Percentiles rank a stretch among this genome's conserved stretches.
These are phyloP conservation scores for Boletus rubescentipes DNA, from an alignment of 768 basidiomycete genomes.

Conservation along the genomic window DNA sequence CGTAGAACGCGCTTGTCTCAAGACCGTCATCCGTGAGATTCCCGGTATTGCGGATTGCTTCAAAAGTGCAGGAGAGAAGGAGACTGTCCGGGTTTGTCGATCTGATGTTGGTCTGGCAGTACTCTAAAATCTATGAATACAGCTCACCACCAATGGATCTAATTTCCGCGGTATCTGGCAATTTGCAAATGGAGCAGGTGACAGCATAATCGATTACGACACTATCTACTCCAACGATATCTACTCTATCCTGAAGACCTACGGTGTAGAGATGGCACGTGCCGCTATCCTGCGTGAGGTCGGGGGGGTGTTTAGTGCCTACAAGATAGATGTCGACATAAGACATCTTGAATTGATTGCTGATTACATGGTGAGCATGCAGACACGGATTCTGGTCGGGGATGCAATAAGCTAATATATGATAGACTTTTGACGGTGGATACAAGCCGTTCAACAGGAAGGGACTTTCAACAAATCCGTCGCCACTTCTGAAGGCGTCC, in stretches of 20 bases:
- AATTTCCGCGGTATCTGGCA: slow-evolving; percentile 91
- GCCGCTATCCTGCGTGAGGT: slow-evolving; percentile 90
- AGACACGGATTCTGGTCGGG: neutral
- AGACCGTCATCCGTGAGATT: slow-evolving; percentile 87
- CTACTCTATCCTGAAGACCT: slow-evolving; percentile 84
- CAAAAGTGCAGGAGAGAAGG: slow-evolving; percentile 55
- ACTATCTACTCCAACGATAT: slow-evolving; percentile 94
- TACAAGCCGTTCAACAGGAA: slow-evolving; percentile 98
- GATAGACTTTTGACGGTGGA: slow-evolving; percentile 93
- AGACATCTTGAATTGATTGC: slow-evolving; percentile 96
- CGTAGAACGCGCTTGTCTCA: slow-evolving; percentile 82
- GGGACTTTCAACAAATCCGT: slow-evolving; percentile 89
- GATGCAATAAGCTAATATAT: neutral
- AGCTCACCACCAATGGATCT: slow-evolving; percentile 90
- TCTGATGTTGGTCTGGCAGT: neutral
- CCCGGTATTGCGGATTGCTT: slow-evolving; percentile 87
- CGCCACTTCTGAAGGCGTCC: slow-evolving; percentile 95
- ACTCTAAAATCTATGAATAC: slow-evolving; percentile 4
- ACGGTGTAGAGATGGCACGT: slow-evolving; percentile 97
- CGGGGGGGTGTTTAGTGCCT: slow-evolving; percentile 87
- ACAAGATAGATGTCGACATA: slow-evolving; percentile 93
- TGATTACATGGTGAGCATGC: slow-evolving; percentile 89
- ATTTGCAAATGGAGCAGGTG: slow-evolving; percentile 52
- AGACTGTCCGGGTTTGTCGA: slow-evolving; percentile 42
- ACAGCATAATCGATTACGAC: slow-evolving; percentile 70